Percentiles rank a stretch among this genome's conserved stretches.
Conservation (phyloP, 2,329 filamentous ascomycete species). For the Aspergillus felis region DNA sequence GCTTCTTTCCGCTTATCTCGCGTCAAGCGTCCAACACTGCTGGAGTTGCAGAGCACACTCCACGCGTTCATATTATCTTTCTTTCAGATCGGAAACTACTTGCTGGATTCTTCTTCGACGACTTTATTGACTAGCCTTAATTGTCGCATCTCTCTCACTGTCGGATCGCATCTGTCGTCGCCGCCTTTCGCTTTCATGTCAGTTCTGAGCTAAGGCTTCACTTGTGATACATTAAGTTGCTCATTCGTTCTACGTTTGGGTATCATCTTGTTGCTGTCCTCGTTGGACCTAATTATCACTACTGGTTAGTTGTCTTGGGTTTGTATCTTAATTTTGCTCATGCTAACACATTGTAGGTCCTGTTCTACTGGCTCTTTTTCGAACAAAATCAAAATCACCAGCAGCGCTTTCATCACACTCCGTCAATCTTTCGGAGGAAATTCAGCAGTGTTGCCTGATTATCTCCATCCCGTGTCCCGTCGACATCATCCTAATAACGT, state of each 20-base stretch:
- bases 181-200: slow-evolving; percentile 12
- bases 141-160: slow-evolving; percentile 14
- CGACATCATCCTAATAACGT: slow-evolving; percentile 28
- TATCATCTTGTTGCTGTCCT: slow-evolving; percentile 10
- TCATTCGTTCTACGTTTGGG: slow-evolving; percentile 17
- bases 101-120: slow-evolving; percentile 1
- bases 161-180: slow-evolving; percentile 22
- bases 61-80: neutral
- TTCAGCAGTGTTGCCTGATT: slow-evolving; percentile 9
- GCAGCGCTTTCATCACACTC: neutral
- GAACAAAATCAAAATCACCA: neutral
- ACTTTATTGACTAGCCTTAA: slow-evolving; percentile 2
- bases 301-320: slow-evolving; percentile 6
- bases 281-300: slow-evolving; percentile 4
- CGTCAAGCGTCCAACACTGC: neutral
- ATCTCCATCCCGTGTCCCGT: slow-evolving; percentile 8
- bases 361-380: neutral
- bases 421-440: neutral
- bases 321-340: neutral
- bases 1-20: neutral
- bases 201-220: slow-evolving; percentile 7
- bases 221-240: slow-evolving; percentile 8
- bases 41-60: neutral
- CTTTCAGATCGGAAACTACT: slow-evolving; percentile 6
- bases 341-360: neutral